A percentile compares a stretch with the other conserved stretches of the same genome.
Conservation (phyloP, 176 grass and related monocot genomes). For the Themeda triandra region DNA sequence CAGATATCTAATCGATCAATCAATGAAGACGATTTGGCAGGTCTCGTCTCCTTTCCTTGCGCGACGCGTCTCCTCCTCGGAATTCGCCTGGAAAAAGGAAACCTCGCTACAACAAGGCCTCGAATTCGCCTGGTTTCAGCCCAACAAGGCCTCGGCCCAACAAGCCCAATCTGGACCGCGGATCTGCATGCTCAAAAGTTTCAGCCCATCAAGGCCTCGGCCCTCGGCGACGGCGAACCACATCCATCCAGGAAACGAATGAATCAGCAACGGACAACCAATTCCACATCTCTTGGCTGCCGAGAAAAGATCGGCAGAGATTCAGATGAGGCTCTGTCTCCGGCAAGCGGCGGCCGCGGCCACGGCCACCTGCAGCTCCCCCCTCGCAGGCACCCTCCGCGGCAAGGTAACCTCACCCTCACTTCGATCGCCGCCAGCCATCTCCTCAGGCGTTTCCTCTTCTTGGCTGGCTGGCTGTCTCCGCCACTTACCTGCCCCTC, state of each 20-base stretch:
- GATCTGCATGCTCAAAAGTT: background rate
- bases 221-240: background rate
- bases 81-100: no score
- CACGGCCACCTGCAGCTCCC: conserved; percentile 11
- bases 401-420: conserved; percentile 21
- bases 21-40: no score
- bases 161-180: no score
- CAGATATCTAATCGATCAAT: no score
- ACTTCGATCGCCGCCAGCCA: background rate
- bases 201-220: background rate
- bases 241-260: background rate
- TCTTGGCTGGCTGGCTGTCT: background rate
- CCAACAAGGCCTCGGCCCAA: no score
- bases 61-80: no score
- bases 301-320: background rate
- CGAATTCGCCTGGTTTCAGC: no score
- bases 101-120: no score
- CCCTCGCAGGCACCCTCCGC: background rate
- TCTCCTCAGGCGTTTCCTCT: background rate
- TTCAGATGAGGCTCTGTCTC: conserved; percentile 41
- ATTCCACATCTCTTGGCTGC: background rate
- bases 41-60: no score
- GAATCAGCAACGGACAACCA: conserved; percentile 14
- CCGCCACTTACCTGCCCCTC: background rate
- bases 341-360: conserved; percentile 35